Evolutionary conservation across 192 early-diverging fungal genomes (phyloP), one percentile per base, ranked within the genome.

Genomic region (Mortierella hygrophila): DNA sequence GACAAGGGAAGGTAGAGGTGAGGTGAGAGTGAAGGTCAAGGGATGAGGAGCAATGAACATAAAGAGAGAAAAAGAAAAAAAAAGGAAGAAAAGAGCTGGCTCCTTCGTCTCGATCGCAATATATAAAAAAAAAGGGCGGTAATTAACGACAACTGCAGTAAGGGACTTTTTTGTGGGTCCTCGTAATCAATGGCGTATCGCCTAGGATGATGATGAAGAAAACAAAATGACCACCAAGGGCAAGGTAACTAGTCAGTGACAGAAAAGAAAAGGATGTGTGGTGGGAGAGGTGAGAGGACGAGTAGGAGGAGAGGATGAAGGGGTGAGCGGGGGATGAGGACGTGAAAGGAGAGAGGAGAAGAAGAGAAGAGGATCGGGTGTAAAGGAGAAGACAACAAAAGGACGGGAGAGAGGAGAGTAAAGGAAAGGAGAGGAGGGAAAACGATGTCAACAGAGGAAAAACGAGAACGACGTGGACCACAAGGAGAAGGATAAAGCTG

Each of bases 401-500:
- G 74, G 16, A 18, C 35, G 32, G 63, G 54, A 40, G 74, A 75
- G n/a, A 54, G 68, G 68, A 35, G 60, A 73, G 55, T 32, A 65
- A 35, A 74, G 35, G 57, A 80, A 35, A 38, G 23, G 29, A 9
- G 40, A 40, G n/a, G n/a, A 79, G 5, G 9, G 57, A 52, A 71
- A 13, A 38, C 18, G 69, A 44, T 8, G 9, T 9, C 6, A 44
- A 42, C 13, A 44, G n/a, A 41, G 44, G 44, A 40, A 47, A 35
- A 74, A 52, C 0, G 49, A 52, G 44, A n/a, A 26, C 49, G 72
- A 49, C 35, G 72, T 29, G 21, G 23, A 26, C n/a, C 41, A 47
- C 70, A 72, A 72, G 42, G 23, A 40, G 8, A 72, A 46, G 47
- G 16, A 49, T 4, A 16, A 52, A 20, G 49, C 49, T 4, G 18